Evolutionary conservation across 345 rosid species (phyloP), one percentile per base, ranked within the genome.

Genomic region (Eucalyptus cladocalyx): DNA sequence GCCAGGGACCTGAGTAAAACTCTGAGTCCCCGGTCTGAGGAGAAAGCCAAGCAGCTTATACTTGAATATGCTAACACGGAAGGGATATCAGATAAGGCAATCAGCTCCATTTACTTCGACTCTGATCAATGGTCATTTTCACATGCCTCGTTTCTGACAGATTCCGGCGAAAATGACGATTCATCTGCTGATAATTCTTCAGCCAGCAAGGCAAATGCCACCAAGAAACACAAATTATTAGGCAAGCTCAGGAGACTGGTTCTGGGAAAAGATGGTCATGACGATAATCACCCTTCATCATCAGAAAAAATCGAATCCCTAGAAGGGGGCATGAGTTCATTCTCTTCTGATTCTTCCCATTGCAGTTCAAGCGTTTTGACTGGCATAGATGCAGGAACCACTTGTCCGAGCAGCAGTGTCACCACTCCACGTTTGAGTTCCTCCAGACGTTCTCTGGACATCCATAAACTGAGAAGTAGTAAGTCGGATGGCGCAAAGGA

Each of bases 1-100:
- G 98, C 99, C 53, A 94, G 98, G 88, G 99, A 98, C 94, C 95
- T 97, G 37, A 95, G 98, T 90, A 95, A 91, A 89, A 94, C 96
- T 23, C 90, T 97, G 62, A 98, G 99, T 88, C 98, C 98, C 28
- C 89, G 56, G 16, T 98, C 99, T 3, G 99, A 98, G 88, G 93
- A 92, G 92, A 95, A 93, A 90, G 99, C 99, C 56, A 98, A 98
- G 93, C 93, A 93, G 42, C 92, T 97, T 87, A 95, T 98, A 40
- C 95, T 97, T 5, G 97, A 98, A 80, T 98, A 96, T 88, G 98
- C 97, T 42, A 90, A 92, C 80, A 89, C 90, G 15, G 97, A 95
- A 92, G 94, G 94, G 54, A 80, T 81, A 13, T 92, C 87, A n/a
- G 96, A 92, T 48, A 91, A 92, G 53, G 92, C 86, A n/a, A 67